A percentile compares a stretch with the other conserved stretches of the same genome.
Evolutionary conservation across 805 yeast species (phyloP).

Genomic region (Zygoascus ofunaensis): DNA sequence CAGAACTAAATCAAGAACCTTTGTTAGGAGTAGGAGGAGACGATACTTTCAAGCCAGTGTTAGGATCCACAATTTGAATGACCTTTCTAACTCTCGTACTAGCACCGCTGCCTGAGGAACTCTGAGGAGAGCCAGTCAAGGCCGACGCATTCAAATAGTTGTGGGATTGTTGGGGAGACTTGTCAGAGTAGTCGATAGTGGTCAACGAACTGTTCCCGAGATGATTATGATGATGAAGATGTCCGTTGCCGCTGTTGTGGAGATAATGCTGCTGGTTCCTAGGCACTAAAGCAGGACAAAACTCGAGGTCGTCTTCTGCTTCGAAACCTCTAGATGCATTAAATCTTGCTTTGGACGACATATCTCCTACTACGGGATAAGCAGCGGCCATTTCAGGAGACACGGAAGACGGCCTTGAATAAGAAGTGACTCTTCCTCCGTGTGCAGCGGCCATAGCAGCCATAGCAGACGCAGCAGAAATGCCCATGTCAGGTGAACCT

Average conservation of each 20-base stretch:
- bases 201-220: slow-evolving; percentile 2
- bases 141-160: neutral
- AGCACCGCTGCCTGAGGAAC: slow-evolving; percentile 7
- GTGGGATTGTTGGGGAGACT: slow-evolving; percentile 1
- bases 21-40: slow-evolving; percentile 15
- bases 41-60: slow-evolving; percentile 34
- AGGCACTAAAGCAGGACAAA: slow-evolving; percentile 42
- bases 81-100: slow-evolving; percentile 20
- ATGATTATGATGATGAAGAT: neutral
- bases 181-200: neutral
- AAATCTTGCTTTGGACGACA: slow-evolving; percentile 30
- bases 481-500: neutral
- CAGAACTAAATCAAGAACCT: no score
- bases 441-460: neutral
- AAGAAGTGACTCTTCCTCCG: slow-evolving; percentile 1
- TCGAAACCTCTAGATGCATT: slow-evolving; percentile 63
- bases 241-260: neutral
- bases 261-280: neutral
- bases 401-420: slow-evolving; percentile 23
- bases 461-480: neutral
- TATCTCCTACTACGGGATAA: slow-evolving; percentile 13
- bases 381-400: slow-evolving; percentile 23
- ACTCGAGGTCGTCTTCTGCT: slow-evolving; percentile 61
- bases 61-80: slow-evolving; percentile 49
- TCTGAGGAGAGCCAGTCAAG: slow-evolving; percentile 8